Evolutionary conservation across 148 eudicot genomes (phyloP).

Genomic region (Rhododendron simsii): DNA sequence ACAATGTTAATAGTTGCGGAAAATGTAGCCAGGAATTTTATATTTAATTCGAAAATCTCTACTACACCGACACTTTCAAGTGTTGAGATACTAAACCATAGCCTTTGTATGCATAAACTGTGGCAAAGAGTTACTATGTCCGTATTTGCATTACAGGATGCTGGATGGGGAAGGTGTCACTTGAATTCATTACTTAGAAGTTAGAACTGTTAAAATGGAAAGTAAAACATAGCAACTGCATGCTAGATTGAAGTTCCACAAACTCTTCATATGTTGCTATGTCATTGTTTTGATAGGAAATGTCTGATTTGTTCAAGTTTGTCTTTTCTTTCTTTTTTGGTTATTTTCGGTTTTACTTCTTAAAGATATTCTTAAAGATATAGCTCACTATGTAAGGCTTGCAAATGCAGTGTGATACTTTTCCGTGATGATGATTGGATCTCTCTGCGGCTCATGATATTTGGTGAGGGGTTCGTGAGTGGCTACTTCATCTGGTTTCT

Average conservation of each 20-base stretch:
- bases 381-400: slow-evolving; percentile 3
- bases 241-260: neutral
- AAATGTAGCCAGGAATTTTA: neutral
- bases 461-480: slow-evolving; percentile 14
- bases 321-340: neutral
- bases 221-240: neutral
- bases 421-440: neutral
- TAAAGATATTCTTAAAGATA: neutral
- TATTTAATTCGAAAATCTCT: neutral
- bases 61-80: neutral
- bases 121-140: neutral
- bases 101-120: neutral
- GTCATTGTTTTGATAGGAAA: neutral
- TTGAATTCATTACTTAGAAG: neutral
- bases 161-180: neutral
- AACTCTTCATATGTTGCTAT: neutral
- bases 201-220: neutral
- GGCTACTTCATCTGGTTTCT: slow-evolving; percentile 21
- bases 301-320: neutral
- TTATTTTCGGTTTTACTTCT: neutral
- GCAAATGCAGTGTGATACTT: slow-evolving; percentile 11
- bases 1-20: neutral
- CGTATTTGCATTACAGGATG: neutral
- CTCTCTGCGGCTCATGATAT: neutral
- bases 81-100: neutral